A percentile compares a stretch with the other conserved stretches of the same genome.
Evolutionary conservation across 352 stramenopile genomes (phyloP).

Genomic region (Pythium grandisporangium): DNA sequence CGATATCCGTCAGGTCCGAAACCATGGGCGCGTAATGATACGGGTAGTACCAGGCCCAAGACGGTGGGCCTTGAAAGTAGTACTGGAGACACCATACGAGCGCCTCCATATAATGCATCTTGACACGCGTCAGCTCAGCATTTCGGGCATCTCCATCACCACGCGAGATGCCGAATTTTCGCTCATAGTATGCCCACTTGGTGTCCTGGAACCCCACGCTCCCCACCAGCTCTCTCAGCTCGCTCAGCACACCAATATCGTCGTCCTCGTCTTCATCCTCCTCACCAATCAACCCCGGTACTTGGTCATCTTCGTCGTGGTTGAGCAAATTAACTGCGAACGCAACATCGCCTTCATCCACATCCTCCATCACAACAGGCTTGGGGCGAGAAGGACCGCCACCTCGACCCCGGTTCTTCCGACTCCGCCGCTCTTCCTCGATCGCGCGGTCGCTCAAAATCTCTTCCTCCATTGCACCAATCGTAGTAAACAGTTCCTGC

Average conservation of each 20-base stretch:
- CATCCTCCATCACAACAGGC: slow-evolving; percentile 17
- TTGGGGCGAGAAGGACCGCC: slow-evolving; percentile 21
- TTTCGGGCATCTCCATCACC: slow-evolving; percentile 52
- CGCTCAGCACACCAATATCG: slow-evolving; percentile 17
- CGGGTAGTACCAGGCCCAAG: slow-evolving; percentile 99
- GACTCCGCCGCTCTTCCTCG: slow-evolving; percentile 31
- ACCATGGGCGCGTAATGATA: slow-evolving; percentile 99
- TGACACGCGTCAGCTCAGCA: slow-evolving; percentile 42
- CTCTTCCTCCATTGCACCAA: slow-evolving; percentile 92
- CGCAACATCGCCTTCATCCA: slow-evolving; percentile 33
- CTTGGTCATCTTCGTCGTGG: slow-evolving; percentile 16
- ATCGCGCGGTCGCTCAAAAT: slow-evolving; percentile 81
- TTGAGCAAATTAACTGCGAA: slow-evolving; percentile 35
- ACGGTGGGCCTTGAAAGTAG: slow-evolving; percentile 90
- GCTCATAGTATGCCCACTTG: slow-evolving; percentile 82
- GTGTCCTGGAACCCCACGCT: slow-evolving; percentile 74
- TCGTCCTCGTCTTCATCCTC: slow-evolving; percentile 35
- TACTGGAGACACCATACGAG: slow-evolving; percentile 75
- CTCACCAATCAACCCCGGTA: slow-evolving; percentile 27
- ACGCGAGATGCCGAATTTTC: slow-evolving; percentile 61
- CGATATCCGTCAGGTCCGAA: slow-evolving; percentile 94
- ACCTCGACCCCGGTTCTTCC: slow-evolving; percentile 17
- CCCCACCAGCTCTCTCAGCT: slow-evolving; percentile 37
- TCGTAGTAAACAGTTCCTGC: slow-evolving; percentile 88
- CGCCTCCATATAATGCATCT: slow-evolving; percentile 72